These are phyloP conservation scores for Xerocomellus chrysenteron DNA, from an alignment of 768 basidiomycete species.

Conservation along the genomic window DNA sequence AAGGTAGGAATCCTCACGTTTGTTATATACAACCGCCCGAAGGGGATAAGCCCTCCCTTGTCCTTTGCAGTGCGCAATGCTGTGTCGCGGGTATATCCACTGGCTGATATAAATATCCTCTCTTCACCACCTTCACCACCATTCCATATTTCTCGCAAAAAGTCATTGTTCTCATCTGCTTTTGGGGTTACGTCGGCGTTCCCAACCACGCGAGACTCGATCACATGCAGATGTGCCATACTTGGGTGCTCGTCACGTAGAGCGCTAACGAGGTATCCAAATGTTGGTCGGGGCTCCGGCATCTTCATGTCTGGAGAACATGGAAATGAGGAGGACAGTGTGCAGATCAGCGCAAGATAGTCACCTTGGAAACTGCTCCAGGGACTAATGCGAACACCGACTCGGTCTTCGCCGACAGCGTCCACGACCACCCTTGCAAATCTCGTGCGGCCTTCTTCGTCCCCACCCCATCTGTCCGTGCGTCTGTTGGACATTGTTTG, in stretches of 20 bases:
- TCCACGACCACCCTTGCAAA: constrained; percentile 54
- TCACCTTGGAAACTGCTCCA: constrained; percentile 46
- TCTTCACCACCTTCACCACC: constrained; percentile 23
- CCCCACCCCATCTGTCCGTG: constrained; percentile 68
- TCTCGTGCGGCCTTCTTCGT: constrained; percentile 54
- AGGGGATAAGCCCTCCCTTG: constrained; percentile 24
- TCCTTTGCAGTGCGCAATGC: constrained; percentile 40
- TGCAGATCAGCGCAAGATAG: not conserved
- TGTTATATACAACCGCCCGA: constrained; percentile 37
- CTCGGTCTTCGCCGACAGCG: constrained; percentile 53
- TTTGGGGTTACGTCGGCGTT: not conserved
- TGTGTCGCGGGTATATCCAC: constrained; percentile 42
- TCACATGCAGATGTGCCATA: constrained; percentile 53
- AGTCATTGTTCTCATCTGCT: constrained; percentile 38
- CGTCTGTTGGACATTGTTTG: constrained; percentile 56
- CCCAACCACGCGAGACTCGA: constrained; percentile 40
- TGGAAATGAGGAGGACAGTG: not conserved
- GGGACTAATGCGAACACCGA: constrained; percentile 57
- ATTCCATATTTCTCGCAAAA: constrained; percentile 46
- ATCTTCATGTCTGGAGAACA: constrained; percentile 46
- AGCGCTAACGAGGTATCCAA: constrained; percentile 45
- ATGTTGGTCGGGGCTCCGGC: constrained; percentile 55
- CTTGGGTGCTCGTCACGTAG: constrained; percentile 32
- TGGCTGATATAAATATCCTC: constrained; percentile 40
- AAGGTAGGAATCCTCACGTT: constrained; percentile 33